Percentiles rank a stretch among this genome's conserved stretches.
phyloP scores from a whole-genome alignment of 2,329 filamentous ascomycete genomes.

The Colletotrichum kahawae region DNA sequence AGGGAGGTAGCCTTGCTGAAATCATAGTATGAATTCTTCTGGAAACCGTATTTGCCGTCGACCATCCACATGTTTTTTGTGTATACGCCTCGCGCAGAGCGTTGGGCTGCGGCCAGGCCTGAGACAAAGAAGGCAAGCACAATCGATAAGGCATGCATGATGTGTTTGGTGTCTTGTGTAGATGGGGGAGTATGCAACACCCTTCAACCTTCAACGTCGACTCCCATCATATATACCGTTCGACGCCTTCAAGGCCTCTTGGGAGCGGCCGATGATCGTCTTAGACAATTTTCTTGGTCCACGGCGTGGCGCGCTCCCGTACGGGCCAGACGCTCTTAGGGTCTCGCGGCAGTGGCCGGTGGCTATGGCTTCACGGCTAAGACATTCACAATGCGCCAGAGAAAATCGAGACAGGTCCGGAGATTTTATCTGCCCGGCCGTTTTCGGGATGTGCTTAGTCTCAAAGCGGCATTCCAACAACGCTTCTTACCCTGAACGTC shows the following conservation, averaged over 20 bases:
- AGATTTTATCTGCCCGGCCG: neutral
- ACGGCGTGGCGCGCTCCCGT: neutral
- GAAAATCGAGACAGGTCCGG: neutral
- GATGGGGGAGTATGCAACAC: neutral
- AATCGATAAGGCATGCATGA: neutral
- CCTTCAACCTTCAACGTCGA: neutral
- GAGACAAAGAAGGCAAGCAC: neutral
- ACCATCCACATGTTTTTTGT: neutral
- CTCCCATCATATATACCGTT: neutral
- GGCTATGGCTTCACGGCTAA: neutral
- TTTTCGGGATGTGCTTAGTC: neutral
- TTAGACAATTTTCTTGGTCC: neutral
- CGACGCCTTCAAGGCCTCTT: neutral
- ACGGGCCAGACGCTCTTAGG: neutral
- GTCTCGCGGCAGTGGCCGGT: neutral
- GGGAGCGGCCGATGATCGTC: neutral
- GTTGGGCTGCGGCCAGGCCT: neutral
- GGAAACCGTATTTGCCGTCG: neutral
- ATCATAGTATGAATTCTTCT: neutral
- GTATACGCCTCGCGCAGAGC: neutral
- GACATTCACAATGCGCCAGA: neutral
- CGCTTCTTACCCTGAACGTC: neutral
- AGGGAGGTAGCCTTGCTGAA: conserved; percentile 6
- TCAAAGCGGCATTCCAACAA: neutral
- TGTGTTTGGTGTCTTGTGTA: neutral